Evolutionary conservation across 441 rosid genomes (phyloP).

Genomic region (Gossypium lobatum): DNA sequence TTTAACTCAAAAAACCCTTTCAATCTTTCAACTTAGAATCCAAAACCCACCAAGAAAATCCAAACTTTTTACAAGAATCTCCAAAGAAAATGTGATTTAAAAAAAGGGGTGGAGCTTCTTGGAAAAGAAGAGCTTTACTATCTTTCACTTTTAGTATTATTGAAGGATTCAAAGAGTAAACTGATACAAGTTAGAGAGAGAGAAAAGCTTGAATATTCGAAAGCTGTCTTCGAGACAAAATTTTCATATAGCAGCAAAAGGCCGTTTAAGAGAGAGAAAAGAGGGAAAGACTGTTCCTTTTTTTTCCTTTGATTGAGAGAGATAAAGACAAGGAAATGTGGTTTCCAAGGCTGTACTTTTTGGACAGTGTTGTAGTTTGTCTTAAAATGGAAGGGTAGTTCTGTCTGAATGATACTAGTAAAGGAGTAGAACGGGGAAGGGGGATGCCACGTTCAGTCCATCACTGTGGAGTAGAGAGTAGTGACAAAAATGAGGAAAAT

Average conservation of each 20-base stretch:
- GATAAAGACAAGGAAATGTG: neutral
- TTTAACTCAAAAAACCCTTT: conserved; percentile 15
- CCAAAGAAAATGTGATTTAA: conserved; percentile 9
- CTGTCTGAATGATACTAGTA: neutral
- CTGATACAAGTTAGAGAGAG: conserved; percentile 6
- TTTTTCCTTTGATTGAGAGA: conserved; percentile 4
- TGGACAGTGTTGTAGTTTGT: neutral
- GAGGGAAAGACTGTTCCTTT: neutral
- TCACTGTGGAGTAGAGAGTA: too few species aligned
- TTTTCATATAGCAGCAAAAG: conserved; percentile 16
- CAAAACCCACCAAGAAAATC: conserved; percentile 30
- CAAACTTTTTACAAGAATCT: conserved; percentile 17
- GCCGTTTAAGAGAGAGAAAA: conserved; percentile 18
- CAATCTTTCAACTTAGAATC: conserved; percentile 18
- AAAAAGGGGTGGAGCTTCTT: neutral
- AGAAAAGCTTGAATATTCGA: conserved; percentile 22
- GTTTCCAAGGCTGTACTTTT: neutral
- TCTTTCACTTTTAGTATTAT: neutral
- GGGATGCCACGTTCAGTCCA: neutral
- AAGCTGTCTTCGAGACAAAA: conserved; percentile 26
- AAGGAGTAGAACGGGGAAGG: too few species aligned
- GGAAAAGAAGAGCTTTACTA: neutral
- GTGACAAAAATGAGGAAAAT: neutral
- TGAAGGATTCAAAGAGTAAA: conserved; percentile 12
- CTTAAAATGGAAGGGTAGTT: neutral